These are phyloP conservation scores for Erythrobasidium hasegawianum DNA, from an alignment of 1,284 basidiomycete species.

Conservation along the genomic window DNA sequence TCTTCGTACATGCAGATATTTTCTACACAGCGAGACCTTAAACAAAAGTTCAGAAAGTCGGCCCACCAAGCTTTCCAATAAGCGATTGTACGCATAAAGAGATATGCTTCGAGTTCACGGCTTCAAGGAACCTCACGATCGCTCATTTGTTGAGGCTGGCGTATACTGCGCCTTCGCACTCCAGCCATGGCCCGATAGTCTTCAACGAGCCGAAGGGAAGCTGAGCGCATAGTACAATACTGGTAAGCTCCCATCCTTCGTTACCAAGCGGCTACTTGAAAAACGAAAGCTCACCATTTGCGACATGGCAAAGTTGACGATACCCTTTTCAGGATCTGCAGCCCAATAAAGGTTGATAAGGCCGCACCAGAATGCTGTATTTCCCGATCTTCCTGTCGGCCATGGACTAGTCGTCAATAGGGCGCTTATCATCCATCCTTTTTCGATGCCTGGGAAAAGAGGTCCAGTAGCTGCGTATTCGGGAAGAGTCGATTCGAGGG, in stretches of 20 bases:
- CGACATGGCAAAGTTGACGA: conserved; percentile 13
- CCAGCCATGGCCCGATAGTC: conserved; percentile 26
- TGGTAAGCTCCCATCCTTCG: too few relatives aligned
- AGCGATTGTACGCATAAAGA: too few relatives aligned
- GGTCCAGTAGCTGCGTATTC: neutral
- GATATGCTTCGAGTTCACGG: too few relatives aligned
- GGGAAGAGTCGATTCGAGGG: conserved; percentile 33
- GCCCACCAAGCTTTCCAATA: too few relatives aligned
- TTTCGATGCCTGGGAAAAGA: neutral
- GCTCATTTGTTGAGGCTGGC: too few relatives aligned
- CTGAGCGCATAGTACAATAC: too few relatives aligned
- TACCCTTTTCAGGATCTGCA: conserved; percentile 25
- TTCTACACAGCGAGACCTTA: too few relatives aligned
- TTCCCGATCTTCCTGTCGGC: conserved; percentile 12
- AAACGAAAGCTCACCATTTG: conserved; percentile 3
- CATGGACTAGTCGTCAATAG: conserved; percentile 15
- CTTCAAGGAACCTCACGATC: too few relatives aligned
- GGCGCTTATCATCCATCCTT: conserved; percentile 21
- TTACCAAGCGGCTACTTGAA: too few relatives aligned
- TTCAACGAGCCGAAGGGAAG: conserved; percentile 22
- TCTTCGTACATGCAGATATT: too few relatives aligned
- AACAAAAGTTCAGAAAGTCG: too few relatives aligned
- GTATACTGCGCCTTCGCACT: conserved; percentile 24
- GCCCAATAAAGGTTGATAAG: conserved; percentile 33
- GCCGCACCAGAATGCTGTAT: conserved; percentile 19